Evolutionary conservation across 768 basidiomycete genomes (phyloP).

Genomic region (Multifurca ochricompacta): DNA sequence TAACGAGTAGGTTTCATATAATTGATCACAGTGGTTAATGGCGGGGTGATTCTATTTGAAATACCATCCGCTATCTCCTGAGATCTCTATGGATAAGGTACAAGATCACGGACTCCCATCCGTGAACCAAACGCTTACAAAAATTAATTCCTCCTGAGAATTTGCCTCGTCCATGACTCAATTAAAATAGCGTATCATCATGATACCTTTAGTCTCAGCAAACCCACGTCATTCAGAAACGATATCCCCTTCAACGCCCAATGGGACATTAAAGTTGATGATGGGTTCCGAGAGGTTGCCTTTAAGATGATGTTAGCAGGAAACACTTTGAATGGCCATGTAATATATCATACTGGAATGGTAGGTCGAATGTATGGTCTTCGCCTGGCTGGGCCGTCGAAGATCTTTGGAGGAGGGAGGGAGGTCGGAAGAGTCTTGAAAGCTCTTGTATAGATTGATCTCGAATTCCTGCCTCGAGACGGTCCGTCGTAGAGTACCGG

Average conservation of each 20-base stretch:
- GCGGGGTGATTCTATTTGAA: background rate
- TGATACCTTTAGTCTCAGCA: background rate
- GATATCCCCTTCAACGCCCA: background rate
- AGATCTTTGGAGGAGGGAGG: slow-evolving; percentile 33
- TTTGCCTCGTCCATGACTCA: background rate
- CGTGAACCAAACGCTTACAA: background rate
- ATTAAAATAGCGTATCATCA: background rate
- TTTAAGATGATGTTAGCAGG: background rate
- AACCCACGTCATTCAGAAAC: background rate
- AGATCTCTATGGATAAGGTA: background rate
- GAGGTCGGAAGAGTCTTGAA: slow-evolving; percentile 21
- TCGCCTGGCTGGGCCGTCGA: slow-evolving; percentile 38
- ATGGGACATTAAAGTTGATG: background rate
- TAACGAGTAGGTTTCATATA: background rate
- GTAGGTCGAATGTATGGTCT: background rate
- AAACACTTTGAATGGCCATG: background rate
- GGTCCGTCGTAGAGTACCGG: slow-evolving; percentile 14
- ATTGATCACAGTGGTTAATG: background rate
- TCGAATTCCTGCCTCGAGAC: slow-evolving; percentile 18
- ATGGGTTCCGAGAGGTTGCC: background rate
- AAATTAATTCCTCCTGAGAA: background rate
- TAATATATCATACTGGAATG: background rate
- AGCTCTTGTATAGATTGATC: slow-evolving; percentile 2
- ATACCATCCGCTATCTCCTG: slow-evolving; percentile 1
- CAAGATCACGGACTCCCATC: too few relatives aligned